These are phyloP conservation scores for Paramecium bursaria DNA, from an alignment of 73 alveolate genomes.

Conservation along the genomic window DNA sequence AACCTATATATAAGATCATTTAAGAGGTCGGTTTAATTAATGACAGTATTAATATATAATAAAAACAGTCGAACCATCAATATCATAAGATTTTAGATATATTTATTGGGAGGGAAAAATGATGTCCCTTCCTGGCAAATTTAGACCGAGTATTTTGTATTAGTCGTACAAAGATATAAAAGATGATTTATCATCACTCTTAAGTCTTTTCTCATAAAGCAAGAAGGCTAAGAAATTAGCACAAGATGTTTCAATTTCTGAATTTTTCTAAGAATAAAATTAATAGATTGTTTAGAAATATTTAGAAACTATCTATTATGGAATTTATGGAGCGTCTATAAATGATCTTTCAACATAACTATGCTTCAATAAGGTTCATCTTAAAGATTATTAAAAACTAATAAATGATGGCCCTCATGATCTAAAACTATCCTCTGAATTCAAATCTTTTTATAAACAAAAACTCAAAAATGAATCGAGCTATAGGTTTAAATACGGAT, in stretches of 20 bases:
- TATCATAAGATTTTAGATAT: not conserved
- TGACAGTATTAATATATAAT: not conserved
- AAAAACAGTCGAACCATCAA: not conserved
- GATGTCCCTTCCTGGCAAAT: not conserved
- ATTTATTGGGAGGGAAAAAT: not conserved
- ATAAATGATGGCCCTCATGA: not conserved
- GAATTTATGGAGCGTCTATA: slow-evolving; percentile 31
- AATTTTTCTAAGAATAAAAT: no score
- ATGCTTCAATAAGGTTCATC: slow-evolving; percentile 1
- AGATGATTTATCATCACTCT: not conserved
- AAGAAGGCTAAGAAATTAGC: not conserved
- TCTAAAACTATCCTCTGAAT: not conserved
- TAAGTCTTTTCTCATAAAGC: not conserved
- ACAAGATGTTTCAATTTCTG: not conserved
- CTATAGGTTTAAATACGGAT: slow-evolving; percentile 21
- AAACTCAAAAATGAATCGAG: slow-evolving; percentile 5
- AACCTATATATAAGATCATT: slow-evolving; percentile 34
- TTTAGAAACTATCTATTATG: slow-evolving; percentile 33
- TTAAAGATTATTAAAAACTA: not conserved
- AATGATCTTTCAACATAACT: not conserved
- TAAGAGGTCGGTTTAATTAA: slow-evolving; percentile 12
- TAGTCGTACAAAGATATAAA: no score
- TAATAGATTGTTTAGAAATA: not conserved
- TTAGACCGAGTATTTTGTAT: no score
- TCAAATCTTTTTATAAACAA: not conserved